Base-by-base conservation (phyloP, 345 rosid genomes). In the Erysimum cheiranthoides region DNA sequence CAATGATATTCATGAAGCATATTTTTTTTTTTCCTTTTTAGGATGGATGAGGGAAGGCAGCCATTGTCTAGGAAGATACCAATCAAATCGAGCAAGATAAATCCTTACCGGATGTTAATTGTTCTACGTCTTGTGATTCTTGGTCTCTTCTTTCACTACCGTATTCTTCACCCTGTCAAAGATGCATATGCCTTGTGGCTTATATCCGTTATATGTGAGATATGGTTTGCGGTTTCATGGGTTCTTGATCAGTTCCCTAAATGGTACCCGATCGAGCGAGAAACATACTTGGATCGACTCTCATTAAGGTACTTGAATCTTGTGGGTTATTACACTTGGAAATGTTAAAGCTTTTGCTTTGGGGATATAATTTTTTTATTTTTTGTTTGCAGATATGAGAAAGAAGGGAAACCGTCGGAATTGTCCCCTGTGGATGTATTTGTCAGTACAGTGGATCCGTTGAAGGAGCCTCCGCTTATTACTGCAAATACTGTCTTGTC, bases 1-100 rank as follows among this genome's bases (percentile, higher is more conserved):
- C n/a, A 46, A 39, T 72, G 52, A 63, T 80, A 50, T 16, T 66
- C 16, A 73, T 40, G 49, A 62, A 13, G 53, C 38, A 67, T 57
- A 47, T 56, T 50, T 62, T 58, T 27, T 70, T 34, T 27, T 5
- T 1, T 1, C 54, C 54, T 27, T 85, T 21, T 63, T 87, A 96
- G 99, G 98, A 96, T 96, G 99, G 99, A 96, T 72, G 99, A 96
- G 85, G 99, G 97, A 73, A 87, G 99, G 81, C 98, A 96, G 83
- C 99, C 99, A 61, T 88, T 96, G 70, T 96, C 98, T 3, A 86
- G 99, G 83, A 96, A 96, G 85, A 75, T 96, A 72, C 94, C 99
- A 3, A 76, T 96, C 80, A 87, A 88, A 32, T 96, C 99, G 1
- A 96, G 99, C 98, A 96, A 84, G 87, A 96, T 96, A 49, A 96